Percentiles rank a stretch among this genome's conserved stretches.
Evolutionary conservation across 352 stramenopile genomes (phyloP).

Genomic region (Phytophthora melonis): DNA sequence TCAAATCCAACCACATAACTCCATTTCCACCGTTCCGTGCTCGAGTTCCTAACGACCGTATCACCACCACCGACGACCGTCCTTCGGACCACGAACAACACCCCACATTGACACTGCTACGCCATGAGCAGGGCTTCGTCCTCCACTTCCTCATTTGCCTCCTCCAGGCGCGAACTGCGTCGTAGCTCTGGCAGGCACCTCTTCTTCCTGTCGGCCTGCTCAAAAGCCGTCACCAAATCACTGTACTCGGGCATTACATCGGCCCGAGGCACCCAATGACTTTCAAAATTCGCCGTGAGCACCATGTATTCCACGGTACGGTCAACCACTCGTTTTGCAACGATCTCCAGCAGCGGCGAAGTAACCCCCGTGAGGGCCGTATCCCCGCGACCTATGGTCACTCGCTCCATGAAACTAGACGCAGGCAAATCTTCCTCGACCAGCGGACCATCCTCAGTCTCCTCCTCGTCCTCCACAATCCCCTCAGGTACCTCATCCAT

Average conservation of each 20-base stretch:
- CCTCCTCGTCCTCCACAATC: background rate
- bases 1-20: too few relatives aligned
- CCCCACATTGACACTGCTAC: background rate
- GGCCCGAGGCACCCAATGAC: background rate
- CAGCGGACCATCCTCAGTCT: background rate
- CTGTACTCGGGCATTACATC: background rate
- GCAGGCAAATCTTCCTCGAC: background rate
- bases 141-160: background rate
- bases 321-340: background rate
- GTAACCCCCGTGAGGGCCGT: background rate
- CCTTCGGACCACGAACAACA: too few relatives aligned
- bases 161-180: background rate
- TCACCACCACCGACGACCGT: too few relatives aligned
- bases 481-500: slow-evolving; percentile 1
- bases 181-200: background rate
- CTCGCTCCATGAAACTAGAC: background rate
- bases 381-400: slow-evolving; percentile 7
- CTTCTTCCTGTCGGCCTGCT: background rate
- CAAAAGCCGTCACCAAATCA: background rate
- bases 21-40: too few relatives aligned
- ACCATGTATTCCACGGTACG: background rate
- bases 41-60: too few relatives aligned
- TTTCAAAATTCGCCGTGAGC: slow-evolving; percentile 6
- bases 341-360: background rate
- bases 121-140: slow-evolving; percentile 3